Evolutionary conservation across 192 early-diverging fungal genomes (phyloP).

Genomic region (Coemansia sp.): DNA sequence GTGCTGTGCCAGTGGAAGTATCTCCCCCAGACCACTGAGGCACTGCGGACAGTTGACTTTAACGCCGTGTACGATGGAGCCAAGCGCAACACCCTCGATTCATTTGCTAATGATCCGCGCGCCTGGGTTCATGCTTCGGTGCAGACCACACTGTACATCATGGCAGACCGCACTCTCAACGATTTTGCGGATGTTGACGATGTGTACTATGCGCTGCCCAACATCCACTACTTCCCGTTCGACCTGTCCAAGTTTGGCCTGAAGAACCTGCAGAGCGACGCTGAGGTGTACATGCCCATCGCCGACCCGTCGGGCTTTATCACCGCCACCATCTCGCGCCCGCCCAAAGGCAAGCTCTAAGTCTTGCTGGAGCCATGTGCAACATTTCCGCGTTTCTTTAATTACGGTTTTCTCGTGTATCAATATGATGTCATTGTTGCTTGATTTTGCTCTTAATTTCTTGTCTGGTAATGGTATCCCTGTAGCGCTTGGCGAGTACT

Average conservation of each 20-base stretch:
- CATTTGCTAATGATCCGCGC: conserved; percentile 71
- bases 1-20: conserved; percentile 66
- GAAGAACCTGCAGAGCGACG: conserved; percentile 64
- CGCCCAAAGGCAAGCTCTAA: conserved; percentile 31
- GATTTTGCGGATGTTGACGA: conserved; percentile 58
- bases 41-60: conserved; percentile 46
- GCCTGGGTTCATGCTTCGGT: conserved; percentile 67
- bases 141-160: conserved; percentile 77
- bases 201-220: conserved; percentile 71
- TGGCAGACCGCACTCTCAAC: conserved; percentile 64
- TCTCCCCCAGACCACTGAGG: conserved; percentile 1
- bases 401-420: neutral
- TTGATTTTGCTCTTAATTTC: neutral
- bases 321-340: conserved; percentile 65
- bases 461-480: no score
- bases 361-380: no score
- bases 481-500: neutral
- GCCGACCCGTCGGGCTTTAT: conserved; percentile 74
- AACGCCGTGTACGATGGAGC: conserved; percentile 60
- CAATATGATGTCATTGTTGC: neutral
- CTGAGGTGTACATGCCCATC: conserved; percentile 72
- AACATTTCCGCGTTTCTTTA: no score
- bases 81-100: conserved; percentile 65
- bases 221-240: conserved; percentile 73
- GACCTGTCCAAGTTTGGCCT: conserved; percentile 71